Evolutionary conservation across 2,329 filamentous ascomycete genomes (phyloP).

Genomic region (Ophiostoma tasmaniense): DNA sequence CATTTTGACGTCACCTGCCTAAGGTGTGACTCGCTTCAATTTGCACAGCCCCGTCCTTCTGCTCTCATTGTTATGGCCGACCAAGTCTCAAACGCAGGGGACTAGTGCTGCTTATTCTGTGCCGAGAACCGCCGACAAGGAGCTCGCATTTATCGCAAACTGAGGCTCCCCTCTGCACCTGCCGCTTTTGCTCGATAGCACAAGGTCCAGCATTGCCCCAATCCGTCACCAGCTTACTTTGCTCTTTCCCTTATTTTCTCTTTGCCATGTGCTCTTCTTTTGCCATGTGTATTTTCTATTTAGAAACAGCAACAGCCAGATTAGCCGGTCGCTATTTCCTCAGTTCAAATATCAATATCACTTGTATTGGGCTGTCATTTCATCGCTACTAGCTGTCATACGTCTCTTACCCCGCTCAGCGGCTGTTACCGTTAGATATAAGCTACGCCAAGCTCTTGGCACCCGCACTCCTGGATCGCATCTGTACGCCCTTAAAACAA

Average conservation of each 20-base stretch:
- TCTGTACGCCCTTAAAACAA: neutral
- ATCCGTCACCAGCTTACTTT: neutral
- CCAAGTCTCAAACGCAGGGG: neutral
- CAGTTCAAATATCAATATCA: neutral
- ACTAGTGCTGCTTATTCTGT: neutral
- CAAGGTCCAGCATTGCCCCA: neutral
- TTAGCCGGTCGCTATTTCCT: neutral
- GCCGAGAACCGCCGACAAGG: neutral
- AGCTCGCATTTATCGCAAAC: neutral
- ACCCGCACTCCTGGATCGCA: neutral
- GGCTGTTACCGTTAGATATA: neutral
- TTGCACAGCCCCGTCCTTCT: neutral
- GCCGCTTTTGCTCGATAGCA: neutral
- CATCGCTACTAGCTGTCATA: neutral
- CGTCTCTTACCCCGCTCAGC: neutral
- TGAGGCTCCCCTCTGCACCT: neutral
- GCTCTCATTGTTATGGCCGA: neutral
- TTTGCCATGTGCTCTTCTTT: too few species aligned
- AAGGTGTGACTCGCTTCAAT: neutral
- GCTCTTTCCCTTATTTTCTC: neutral
- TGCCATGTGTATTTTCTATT: neutral
- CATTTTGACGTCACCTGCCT: neutral
- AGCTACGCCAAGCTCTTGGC: slow-evolving; percentile 3
- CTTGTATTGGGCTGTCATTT: neutral
- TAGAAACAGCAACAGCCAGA: neutral